Base-by-base conservation (phyloP, 2,329 filamentous ascomycete species). In the Fusarium sp. region DNA sequence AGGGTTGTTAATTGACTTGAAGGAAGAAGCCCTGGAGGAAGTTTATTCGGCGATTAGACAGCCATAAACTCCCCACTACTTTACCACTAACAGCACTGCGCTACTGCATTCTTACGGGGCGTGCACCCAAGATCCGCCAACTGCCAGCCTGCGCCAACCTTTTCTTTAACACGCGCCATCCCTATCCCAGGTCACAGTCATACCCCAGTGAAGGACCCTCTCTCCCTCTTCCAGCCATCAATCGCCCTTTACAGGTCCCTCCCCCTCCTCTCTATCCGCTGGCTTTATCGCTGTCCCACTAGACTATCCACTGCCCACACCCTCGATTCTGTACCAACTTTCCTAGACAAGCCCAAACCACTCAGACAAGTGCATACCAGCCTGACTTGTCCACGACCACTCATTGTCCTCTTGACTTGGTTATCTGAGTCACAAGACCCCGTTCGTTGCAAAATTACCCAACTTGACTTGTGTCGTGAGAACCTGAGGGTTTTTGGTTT, bases 351-450 rank as follows among this genome's bases (percentile, higher is more conserved):
- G 52, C 16, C 42, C 61, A 40, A 45, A 56, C 48, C 44, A 27
- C 49, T 37, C 27, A 61, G 63, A 55, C 69, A 59, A 75, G 70
- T 72, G 72, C 74, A 76, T 76, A 74, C 72, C 74, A 75, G 69
- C 67, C 74, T 61, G 69, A 73, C 67, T 68, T 72, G 64, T 70
- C 10, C 74, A 69, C 72, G 55, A 57, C 64, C 73, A 70, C 57
- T 74, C 65, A 69, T 76, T 74, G 69, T 71, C 70, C 61, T 69
- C 66, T 74, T 64, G 65, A 75, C 71, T 61, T 64, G 54, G 70
- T 52, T 55, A 59, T 65, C 69, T 76, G 74, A 76, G 67, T 76
- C 74, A 76, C 69, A 73, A 70, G 65, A 67, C 69, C 63, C 69
- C 45, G 60, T 63, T 68, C 55, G 30, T 53, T 42, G 49, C 14